Conservation (phyloP, 129 eudicot species). For the Artemisia argyi region DNA sequence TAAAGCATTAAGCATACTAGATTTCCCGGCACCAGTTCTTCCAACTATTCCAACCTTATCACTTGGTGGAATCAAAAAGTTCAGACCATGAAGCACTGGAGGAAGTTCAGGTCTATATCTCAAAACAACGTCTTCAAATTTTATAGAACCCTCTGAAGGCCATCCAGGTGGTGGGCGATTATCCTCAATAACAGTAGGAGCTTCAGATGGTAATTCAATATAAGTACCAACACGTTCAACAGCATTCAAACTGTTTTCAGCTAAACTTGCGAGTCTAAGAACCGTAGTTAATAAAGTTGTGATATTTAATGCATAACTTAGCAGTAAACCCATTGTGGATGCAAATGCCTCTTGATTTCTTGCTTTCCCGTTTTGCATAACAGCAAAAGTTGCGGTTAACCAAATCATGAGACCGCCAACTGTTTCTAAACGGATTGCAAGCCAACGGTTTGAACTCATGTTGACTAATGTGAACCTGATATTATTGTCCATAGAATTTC, state of each 20-base stretch:
- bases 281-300: conserved; percentile 68
- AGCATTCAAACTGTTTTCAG: conserved; percentile 90
- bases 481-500: conserved; percentile 93
- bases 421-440: conserved; percentile 81
- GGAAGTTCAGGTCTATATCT: conserved; percentile 96
- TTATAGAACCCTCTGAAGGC: conserved; percentile 81
- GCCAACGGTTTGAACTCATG: conserved; percentile 95
- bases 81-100: conserved; percentile 80
- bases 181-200: conserved; percentile 59
- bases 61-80: conserved; percentile 61
- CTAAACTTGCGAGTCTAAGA: conserved; percentile 82
- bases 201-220: conserved; percentile 90
- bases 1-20: conserved; percentile 96
- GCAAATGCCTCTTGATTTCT: conserved; percentile 90
- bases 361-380: conserved; percentile 84
- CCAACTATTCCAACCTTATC: conserved; percentile 95
- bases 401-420: conserved; percentile 96
- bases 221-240: conserved; percentile 95
- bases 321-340: conserved; percentile 90
- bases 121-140: conserved; percentile 75
- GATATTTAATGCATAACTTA: conserved; percentile 87
- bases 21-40: conserved; percentile 98
- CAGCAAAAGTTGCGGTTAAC: conserved; percentile 95
- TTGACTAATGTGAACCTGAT: conserved; percentile 82
- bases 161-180: conserved; percentile 94